Base-by-base conservation (phyloP, 805 yeast species). In the Clavispora fructus region DNA sequence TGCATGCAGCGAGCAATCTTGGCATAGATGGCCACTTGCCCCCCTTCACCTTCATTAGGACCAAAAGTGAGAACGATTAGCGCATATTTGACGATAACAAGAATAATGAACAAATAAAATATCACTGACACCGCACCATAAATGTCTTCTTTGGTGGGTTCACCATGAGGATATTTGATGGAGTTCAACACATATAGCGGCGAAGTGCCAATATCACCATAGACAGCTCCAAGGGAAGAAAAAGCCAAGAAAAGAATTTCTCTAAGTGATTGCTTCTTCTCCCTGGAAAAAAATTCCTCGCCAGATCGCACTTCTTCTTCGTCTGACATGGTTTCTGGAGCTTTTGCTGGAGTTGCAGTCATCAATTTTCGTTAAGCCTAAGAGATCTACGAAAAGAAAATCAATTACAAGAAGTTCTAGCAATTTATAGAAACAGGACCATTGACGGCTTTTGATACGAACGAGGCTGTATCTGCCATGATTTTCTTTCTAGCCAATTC, bases 121-220 rank as follows among this genome's bases (percentile, higher is more conserved):
- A 80, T 71, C 37, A 77, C 61, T 4, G 83, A 79, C 35, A 68
- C 59, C 1, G 76, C 79, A 12, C 85, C 84, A 41, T 70, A 65
- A 25, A 77, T 56, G 33, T 77, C 77, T 0, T 65, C 62, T 30
- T 62, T 48, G 13, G 67, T 56, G 0, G 79, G 77, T 4, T 60
- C 52, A 17, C 47, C 43, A 19, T 58, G 50, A 17, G 56, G 53
- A 49, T 59, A 65, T 33, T 54, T 60, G 45, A 66, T 59, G 29
- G 69, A 59, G 41, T 73, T 66, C 52, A 71, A 57, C 10, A 71
- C 75, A 58, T 80, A 80, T 44, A 80, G 60, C 3, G 86, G 85
- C 10, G 83, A 77, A 4, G 85, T 80, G 27, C 83, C 84, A 46
- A 80, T 65, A 60, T 80, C 85, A 42, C 86, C 84, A 56, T 79